Conservation (phyloP, 2,329 filamentous ascomycete genomes). For the Fusarium scirpi region DNA sequence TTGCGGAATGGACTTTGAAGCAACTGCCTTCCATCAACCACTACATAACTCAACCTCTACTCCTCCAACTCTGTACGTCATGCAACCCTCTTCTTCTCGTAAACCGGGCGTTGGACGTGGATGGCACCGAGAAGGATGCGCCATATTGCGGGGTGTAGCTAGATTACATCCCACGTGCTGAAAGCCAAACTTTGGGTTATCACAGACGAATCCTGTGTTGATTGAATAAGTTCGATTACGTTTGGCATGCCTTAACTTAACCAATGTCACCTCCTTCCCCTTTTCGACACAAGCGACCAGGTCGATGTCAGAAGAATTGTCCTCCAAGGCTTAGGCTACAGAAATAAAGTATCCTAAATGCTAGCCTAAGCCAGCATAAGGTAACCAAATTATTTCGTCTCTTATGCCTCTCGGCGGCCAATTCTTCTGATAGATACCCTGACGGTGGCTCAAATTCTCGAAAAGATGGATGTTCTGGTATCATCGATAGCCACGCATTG, state of each 20-base stretch:
- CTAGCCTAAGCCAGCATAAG: background rate
- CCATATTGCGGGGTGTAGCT: slow-evolving; percentile 29
- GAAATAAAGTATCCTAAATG: background rate
- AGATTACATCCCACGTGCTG: slow-evolving; percentile 29
- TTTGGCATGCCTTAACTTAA: slow-evolving; percentile 8
- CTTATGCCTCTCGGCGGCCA: background rate
- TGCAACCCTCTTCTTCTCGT: slow-evolving; percentile 24
- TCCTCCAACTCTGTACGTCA: slow-evolving; percentile 29
- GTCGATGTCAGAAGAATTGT: background rate
- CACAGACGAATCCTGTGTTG: background rate
- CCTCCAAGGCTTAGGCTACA: background rate
- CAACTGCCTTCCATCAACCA: background rate
- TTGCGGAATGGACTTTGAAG: slow-evolving; percentile 7
- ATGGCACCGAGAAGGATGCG: slow-evolving; percentile 17
- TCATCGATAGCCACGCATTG: slow-evolving; percentile 30
- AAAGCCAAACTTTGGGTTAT: slow-evolving; percentile 17
- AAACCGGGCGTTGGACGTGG: slow-evolving; percentile 31
- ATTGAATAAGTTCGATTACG: slow-evolving; percentile 34
- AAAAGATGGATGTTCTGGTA: background rate
- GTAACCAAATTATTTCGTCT: background rate
- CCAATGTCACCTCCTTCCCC: background rate
- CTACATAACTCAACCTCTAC: background rate
- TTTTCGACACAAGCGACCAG: background rate
- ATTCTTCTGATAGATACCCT: background rate
- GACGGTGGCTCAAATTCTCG: background rate